phyloP scores from a whole-genome alignment of 768 basidiomycete species.

The Xerocomus potaroensis region DNA sequence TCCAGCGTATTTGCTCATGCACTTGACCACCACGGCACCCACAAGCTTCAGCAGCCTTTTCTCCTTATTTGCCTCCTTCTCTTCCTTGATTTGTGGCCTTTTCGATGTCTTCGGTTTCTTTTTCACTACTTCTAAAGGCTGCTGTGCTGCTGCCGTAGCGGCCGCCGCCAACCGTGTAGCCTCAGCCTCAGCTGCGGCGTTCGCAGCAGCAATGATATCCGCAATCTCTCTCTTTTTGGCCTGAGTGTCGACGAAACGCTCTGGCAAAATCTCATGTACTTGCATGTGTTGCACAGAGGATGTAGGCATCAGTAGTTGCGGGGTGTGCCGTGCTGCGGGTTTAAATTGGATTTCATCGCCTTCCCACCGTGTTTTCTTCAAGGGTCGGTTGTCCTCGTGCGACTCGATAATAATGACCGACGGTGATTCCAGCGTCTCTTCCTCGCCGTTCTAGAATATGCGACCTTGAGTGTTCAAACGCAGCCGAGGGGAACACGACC shows the following conservation, averaged over 20 bases:
- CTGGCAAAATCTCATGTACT: background rate
- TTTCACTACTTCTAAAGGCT: constrained; percentile 13
- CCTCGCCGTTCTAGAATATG: constrained; percentile 28
- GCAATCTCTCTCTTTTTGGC: constrained; percentile 31
- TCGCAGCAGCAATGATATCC: constrained; percentile 40
- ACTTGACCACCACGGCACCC: constrained; percentile 85
- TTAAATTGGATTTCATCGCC: constrained; percentile 23
- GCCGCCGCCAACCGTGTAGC: constrained; percentile 29
- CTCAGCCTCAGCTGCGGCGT: constrained; percentile 33
- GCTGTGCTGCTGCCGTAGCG: constrained; percentile 14
- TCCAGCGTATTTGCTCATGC: constrained; percentile 84
- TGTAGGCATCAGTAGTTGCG: background rate
- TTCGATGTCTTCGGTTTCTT: constrained; percentile 29
- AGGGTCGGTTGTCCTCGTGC: constrained; percentile 28
- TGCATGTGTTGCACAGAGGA: background rate
- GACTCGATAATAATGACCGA: constrained; percentile 17
- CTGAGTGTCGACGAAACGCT: background rate
- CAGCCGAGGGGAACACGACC: constrained; percentile 5
- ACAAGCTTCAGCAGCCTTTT: constrained; percentile 80
- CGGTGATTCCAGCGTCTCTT: constrained; percentile 20
- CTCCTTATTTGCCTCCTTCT: constrained; percentile 70
- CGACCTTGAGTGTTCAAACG: background rate
- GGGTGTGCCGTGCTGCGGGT: background rate
- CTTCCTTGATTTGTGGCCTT: constrained; percentile 47
- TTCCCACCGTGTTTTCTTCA: constrained; percentile 31